phyloP scores from a whole-genome alignment of 2,329 filamentous ascomycete genomes.

The Trichoderma semiorbis region DNA sequence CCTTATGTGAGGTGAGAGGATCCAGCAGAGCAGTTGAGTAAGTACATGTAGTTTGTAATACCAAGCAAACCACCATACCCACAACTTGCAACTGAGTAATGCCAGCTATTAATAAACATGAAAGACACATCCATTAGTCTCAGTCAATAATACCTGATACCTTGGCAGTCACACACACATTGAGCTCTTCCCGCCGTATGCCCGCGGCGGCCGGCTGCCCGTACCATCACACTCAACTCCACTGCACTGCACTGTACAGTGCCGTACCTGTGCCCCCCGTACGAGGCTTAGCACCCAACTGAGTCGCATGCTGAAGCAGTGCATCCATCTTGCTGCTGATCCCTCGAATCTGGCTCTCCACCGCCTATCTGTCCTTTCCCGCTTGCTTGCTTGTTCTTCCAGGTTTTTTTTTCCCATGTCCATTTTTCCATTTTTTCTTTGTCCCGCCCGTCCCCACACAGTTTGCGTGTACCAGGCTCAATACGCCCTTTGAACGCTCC shows the following conservation, averaged over 20 bases:
- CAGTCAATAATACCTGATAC: background rate
- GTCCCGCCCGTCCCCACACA: background rate
- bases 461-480: constrained; percentile 1
- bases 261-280: background rate
- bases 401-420: background rate
- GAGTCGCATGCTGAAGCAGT: background rate
- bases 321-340: background rate
- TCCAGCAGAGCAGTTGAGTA: background rate
- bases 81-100: background rate
- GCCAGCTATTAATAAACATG: background rate
- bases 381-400: background rate
- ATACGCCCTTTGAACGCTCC: constrained; percentile 1
- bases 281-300: background rate
- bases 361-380: constrained; percentile 13
- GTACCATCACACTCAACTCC: no score
- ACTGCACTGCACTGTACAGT: background rate
- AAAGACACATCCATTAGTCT: background rate
- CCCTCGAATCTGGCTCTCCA: constrained; percentile 5
- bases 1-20: background rate
- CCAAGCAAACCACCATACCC: background rate
- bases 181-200: background rate
- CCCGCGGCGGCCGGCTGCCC: no score
- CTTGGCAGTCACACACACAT: no score
- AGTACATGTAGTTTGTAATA: background rate
- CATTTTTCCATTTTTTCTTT: background rate